Evolutionary conservation across 2,329 filamentous ascomycete genomes (phyloP), one percentile per base, ranked within the genome.

Genomic region (Penicillium sp.): DNA sequence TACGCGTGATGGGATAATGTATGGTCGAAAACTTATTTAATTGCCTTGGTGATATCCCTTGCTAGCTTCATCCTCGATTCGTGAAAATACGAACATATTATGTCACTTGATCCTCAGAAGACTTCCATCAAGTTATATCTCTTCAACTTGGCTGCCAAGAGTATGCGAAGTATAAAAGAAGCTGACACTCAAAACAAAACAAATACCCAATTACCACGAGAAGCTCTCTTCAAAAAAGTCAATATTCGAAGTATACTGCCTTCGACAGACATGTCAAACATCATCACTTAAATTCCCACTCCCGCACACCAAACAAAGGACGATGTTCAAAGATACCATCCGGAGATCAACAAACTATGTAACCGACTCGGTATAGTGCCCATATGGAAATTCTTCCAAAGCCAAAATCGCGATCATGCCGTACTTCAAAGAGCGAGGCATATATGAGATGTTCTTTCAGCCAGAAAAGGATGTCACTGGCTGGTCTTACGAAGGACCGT

Each of bases 151-250:
- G 26, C 26, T 26, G 26, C 26, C 24, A 26, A 26, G 26, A 26
- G 7, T 8, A 26, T 31, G 29, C 5, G 29, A 14, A 31, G 11
- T 13, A 31, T 14, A 31, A 31, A 31, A 14, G 11, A 14, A 14
- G 29, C 7, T 19, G 7, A 37, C n/a, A 5, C 35, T n/a, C 35
- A 37, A n/a, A 29, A 8, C 8, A n/a, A 19, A n/a, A 10, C 7
- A 27, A 37, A 37, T n/a, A 1, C 7, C 16, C 26, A 14, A 19
- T n/a, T 76, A 72, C 80, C 79, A 80, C 9, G 76, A 75, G 65
- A 93, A 93, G 60, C 84, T 87, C 76, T 93, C 90, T 74, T 93
- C 90, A 13, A 90, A 79, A 68, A 91, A 91, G 70, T 92, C 88
- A 13, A 93, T 80, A 41, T 88, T 86, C 2, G 79, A 85, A 37